Base-by-base conservation (phyloP, 1,139 yeast genomes). In the Yarrowia galli region DNA sequence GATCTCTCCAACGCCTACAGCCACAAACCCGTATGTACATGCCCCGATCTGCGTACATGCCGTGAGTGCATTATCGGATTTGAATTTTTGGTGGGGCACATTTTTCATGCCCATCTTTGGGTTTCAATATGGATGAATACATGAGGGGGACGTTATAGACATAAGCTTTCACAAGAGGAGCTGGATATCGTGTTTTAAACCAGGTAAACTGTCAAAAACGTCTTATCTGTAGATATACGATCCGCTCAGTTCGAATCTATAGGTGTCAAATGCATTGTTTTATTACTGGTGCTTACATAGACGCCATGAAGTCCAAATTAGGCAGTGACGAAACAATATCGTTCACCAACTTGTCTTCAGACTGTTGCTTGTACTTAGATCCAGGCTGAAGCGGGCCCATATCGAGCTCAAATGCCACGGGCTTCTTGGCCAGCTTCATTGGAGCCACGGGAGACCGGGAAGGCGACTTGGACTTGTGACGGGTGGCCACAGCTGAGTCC, bases 321-420 rank as follows among this genome's bases (percentile, higher is more conserved):
- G 66, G 56, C 54, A 61, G 28, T 2, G 56, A 46, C 7, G 20
- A 8, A 1, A 61, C 66, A 36, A 61, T 61, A 18, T 61, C 66
- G 25, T n/a, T 28, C 10, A 61, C 56, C 66, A 48, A 13, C 36
- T 48, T 46, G 36, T 61, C 66, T 35, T 61, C 66, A 1, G 46
- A 36, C 46, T 61, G 54, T 25, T 61, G 66, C 20, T 61, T 61
- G 38, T 46, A 38, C 46, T 61, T 61, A 18, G 54, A 46, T 15
- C 66, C 46, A 13, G 46, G 46, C 25, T 61, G 46, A 6, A 61
- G 46, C 36, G 66, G 66, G 1, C 66, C 66, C 66, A 61, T 46
- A 23, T 61, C 56, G 5, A 48, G 56, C 46, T 61, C 56, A 8
- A 46, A 42, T 0, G 51, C 45, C 35, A 46, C 56, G 8, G 45